These are phyloP conservation scores for Tuber borchii DNA, from an alignment of 495 filamentous ascomycete genomes.

Conservation along the genomic window DNA sequence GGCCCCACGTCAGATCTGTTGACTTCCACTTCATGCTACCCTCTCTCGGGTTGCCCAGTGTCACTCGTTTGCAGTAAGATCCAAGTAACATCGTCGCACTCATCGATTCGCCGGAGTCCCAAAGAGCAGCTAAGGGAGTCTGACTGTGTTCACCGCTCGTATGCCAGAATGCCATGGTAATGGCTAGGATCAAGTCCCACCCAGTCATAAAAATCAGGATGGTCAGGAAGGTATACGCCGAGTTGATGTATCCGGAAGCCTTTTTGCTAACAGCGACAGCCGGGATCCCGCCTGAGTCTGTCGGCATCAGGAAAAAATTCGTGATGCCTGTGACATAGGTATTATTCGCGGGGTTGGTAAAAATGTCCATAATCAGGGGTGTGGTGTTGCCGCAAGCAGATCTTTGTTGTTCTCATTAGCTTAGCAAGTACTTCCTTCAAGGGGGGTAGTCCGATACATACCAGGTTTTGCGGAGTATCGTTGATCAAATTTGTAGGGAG, in stretches of 20 bases:
- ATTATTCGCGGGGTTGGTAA: not conserved
- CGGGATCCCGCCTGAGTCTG: not conserved
- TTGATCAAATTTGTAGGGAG: not conserved
- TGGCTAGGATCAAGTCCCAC: not conserved
- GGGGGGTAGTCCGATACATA: not conserved
- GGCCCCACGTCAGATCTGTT: not conserved
- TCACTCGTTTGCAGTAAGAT: not conserved
- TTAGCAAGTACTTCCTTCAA: not conserved
- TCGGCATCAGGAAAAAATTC: not conserved
- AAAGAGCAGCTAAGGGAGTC: not conserved
- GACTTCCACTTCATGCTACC: too few relatives aligned
- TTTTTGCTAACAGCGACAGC: not conserved
- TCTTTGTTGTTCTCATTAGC: not conserved
- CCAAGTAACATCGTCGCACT: not conserved
- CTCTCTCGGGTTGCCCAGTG: too few relatives aligned
- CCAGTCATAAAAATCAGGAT: not conserved
- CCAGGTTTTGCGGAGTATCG: not conserved
- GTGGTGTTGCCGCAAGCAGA: not conserved
- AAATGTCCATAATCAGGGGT: not conserved
- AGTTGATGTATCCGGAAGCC: not conserved
- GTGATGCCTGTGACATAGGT: not conserved
- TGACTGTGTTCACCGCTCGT: not conserved
- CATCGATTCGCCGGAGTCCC: not conserved
- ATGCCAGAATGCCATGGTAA: not conserved
- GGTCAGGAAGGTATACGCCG: not conserved